Conservation (phyloP, 2,329 filamentous ascomycete genomes). For the Aspergillus arachidicola region DNA sequence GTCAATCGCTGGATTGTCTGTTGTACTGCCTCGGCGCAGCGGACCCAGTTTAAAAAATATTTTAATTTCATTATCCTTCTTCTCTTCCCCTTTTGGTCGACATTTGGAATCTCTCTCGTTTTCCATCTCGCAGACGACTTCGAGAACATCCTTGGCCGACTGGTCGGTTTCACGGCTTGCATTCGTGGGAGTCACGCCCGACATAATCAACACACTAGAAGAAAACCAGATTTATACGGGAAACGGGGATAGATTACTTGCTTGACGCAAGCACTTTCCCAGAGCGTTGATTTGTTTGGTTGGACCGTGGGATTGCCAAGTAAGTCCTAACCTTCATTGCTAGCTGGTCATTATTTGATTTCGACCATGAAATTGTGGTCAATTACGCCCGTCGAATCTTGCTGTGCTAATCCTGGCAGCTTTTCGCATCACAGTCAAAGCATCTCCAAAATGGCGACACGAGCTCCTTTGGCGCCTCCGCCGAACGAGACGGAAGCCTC, state of each 20-base stretch:
- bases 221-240: neutral
- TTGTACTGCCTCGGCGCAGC: neutral
- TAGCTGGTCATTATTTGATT: neutral
- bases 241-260: too few species aligned
- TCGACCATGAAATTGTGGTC: neutral
- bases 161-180: neutral
- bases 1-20: conserved; percentile 2
- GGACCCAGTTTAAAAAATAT: neutral
- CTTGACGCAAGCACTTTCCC: neutral
- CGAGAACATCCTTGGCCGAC: neutral
- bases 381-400: neutral
- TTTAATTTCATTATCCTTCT: neutral
- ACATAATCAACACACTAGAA: neutral
- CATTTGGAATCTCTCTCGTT: neutral
- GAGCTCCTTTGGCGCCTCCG: conserved; percentile 41
- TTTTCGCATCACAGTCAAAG: neutral
- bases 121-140: neutral
- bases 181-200: neutral
- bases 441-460: conserved; percentile 44
- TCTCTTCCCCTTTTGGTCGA: neutral
- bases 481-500: conserved; percentile 59
- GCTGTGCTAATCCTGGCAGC: neutral
- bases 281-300: neutral
- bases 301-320: neutral
- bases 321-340: neutral